Conservation (phyloP, 1,284 basidiomycete species). For the Erythrobasidium hasegawianum region DNA sequence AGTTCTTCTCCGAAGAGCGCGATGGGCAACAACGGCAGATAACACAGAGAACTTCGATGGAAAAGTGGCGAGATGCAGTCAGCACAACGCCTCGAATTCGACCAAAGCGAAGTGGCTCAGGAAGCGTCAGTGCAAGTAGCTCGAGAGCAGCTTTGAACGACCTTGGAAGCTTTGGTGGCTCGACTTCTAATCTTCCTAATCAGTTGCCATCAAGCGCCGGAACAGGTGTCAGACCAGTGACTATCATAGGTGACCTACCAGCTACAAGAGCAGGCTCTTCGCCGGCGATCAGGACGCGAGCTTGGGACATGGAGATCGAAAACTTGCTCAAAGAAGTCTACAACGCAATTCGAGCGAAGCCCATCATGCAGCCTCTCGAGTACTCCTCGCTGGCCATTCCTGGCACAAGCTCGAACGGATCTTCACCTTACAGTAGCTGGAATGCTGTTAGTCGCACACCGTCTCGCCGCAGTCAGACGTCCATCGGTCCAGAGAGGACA, state of each 20-base stretch:
- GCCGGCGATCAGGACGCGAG: slow-evolving; percentile 9
- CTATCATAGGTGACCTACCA: background rate
- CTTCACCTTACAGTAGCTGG: slow-evolving; percentile 43
- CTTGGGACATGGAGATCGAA: slow-evolving; percentile 82
- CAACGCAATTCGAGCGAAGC: slow-evolving; percentile 78
- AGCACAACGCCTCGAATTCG: slow-evolving; percentile 10
- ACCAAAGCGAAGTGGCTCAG: slow-evolving; percentile 17
- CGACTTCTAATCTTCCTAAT: slow-evolving; percentile 9
- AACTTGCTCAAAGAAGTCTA: slow-evolving; percentile 90
- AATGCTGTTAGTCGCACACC: slow-evolving; percentile 36
- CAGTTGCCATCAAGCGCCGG: background rate
- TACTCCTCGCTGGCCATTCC: slow-evolving; percentile 47
- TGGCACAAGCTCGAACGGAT: slow-evolving; percentile 14
- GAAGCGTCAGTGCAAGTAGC: slow-evolving; percentile 20
- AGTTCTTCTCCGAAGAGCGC: slow-evolving; percentile 7
- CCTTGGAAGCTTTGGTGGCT: background rate
- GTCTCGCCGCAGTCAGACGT: slow-evolving; percentile 39
- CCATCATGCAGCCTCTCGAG: slow-evolving; percentile 72
- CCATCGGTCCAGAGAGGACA: slow-evolving; percentile 7
- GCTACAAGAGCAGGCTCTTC: background rate
- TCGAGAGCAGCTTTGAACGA: slow-evolving; percentile 28
- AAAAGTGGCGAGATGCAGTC: slow-evolving; percentile 2
- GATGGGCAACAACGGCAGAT: background rate
- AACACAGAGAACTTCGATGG: background rate
- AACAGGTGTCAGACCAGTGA: background rate